Evolutionary conservation across 208 protist species (phyloP), one percentile per base, ranked within the genome.

Genomic region (Trypanosoma congolense): DNA sequence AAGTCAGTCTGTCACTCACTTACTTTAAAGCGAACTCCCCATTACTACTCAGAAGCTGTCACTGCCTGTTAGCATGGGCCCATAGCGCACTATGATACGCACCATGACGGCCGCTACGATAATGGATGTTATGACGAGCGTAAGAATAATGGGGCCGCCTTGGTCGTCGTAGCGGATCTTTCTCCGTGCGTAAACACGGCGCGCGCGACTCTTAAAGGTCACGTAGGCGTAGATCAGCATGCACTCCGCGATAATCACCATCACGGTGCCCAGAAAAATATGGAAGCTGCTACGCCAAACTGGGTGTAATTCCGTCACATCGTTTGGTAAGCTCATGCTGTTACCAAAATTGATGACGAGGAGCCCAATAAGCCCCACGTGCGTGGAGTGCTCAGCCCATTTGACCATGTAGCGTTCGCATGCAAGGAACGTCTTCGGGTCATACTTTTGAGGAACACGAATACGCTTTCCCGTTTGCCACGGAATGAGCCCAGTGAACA

Each of bases 361-460:
- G 0, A 93, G 54, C 2, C 87, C 87, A n/a, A 87, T 56, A 21
- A 93, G 56, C 2, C 87, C 87, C 38, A 90, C 56, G 58, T 75
- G 72, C 5, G 80, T 81, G 9, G 80, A 76, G 21, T 88, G 73
- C 52, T 80, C 56, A 53, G 74, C 53, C 83, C 87, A 93, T 73
- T 93, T 90, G 31, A 83, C 80, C 83, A 93, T 91, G 70, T 90
- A 90, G 2, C 87, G 77, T 78, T 93, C 82, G n/a, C 83, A 83
- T 29, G 87, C 89, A 35, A 93, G 69, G 26, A 93, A 57, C 26
- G 87, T 93, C 61, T 93, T 93, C 29, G 87, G 87, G 61, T 93
- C 87, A 65, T 93, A 93, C 66, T 93, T 93, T 67, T 93, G 87
- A 24, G 87, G 87, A 26, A 93, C 87, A 29, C 75, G 72, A 64